Conservation (phyloP, 2,329 filamentous ascomycete genomes). For the Juglanconis sp. region DNA sequence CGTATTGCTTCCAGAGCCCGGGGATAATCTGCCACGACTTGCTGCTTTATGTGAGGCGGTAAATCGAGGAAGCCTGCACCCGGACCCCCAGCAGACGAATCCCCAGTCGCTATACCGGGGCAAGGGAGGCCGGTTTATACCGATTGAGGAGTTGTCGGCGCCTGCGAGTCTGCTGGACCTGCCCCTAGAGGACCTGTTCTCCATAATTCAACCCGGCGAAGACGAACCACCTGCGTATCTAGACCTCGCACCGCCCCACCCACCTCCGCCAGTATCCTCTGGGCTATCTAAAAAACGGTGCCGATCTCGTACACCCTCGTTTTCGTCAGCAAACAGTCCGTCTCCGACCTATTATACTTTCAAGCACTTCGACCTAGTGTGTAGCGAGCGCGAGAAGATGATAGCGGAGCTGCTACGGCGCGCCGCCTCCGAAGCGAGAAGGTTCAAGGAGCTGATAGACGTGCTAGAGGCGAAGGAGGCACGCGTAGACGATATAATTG, state of each 20-base stretch:
- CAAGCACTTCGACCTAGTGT: neutral
- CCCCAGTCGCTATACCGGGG: neutral
- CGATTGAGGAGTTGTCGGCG: neutral
- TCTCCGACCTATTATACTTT: neutral
- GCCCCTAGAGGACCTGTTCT: neutral
- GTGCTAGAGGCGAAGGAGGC: neutral
- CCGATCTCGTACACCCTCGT: neutral
- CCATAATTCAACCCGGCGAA: neutral
- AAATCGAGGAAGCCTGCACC: neutral
- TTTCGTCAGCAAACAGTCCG: neutral
- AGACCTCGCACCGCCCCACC: no score
- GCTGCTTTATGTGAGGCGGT: neutral
- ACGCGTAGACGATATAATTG: neutral
- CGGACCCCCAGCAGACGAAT: neutral
- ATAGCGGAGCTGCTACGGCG: constrained; percentile 4
- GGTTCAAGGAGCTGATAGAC: neutral
- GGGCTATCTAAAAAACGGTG: neutral
- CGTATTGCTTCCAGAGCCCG: neutral
- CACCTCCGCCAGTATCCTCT: no score
- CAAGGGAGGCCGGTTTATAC: neutral
- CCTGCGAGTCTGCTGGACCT: neutral
- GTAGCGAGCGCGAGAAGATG: constrained; percentile 3
- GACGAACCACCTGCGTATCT: neutral
- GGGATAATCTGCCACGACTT: neutral
- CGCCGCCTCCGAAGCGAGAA: neutral